Evolutionary conservation across 1,139 yeast species (phyloP), one percentile per base, ranked within the genome.

Genomic region (Protomyces inundatus): DNA sequence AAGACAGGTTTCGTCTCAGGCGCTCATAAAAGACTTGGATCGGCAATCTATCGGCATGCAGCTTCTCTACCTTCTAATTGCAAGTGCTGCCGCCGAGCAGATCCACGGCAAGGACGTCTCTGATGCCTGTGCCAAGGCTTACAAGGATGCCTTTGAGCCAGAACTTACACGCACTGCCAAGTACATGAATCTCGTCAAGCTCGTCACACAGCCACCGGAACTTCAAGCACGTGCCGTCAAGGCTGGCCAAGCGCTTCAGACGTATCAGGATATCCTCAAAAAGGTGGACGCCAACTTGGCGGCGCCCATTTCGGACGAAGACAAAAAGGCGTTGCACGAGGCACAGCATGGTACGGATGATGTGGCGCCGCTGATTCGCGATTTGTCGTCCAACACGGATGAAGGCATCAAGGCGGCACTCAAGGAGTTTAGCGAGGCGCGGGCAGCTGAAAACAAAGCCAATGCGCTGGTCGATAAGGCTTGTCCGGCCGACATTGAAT

Each of bases 101-200:
- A 55, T 55, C 12, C 60, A 55, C 23, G 60, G 60, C 51, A 55
- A 55, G 48, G 60, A 55, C 10, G 60, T 55, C 36, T 35, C 60
- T 55, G 46, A 42, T 46, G 30, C 14, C 23, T 45, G 60, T 36
- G 33, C 34, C 16, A 16, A 36, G 6, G 60, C 60, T 14, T 55
- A 55, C 34, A 42, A 33, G 51, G 60, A 39, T 30, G 60, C 60
- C 7, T 55, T 55, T 16, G 40, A 33, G 42, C 60, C 60, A 3
- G 60, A 55, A 30, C 23, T 23, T 7, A 55, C 34, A 6, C n/a
- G 60, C 6, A 55, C 60, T 5, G 50, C 48, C 23, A 51, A 51
- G 23, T 55, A 34, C 14, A 51, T 55, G 42, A 45, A 42, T 3
- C 54, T 55, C 4, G 40, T 51, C 6, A 48, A 45, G 23, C 9